phyloP scores from a whole-genome alignment of 139 green algal genomes.

The Picochlorum sp. region DNA sequence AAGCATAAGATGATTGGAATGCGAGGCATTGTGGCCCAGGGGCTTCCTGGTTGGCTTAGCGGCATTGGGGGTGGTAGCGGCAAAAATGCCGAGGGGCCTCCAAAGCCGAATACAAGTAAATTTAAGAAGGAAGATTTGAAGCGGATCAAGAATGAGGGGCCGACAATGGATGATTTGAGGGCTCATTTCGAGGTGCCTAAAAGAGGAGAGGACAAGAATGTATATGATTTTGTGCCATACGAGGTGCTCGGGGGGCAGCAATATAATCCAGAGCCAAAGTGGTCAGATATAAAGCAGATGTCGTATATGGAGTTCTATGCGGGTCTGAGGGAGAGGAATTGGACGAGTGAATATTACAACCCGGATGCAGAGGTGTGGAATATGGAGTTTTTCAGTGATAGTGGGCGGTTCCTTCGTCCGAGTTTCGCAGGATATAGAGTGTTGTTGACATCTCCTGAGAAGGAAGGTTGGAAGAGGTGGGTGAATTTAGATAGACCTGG shows the following conservation, averaged over 20 bases:
- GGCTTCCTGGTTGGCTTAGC: conserved; percentile 6
- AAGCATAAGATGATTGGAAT: too few species aligned
- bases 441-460: conserved; percentile 35
- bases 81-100: neutral
- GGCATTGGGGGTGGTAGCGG: neutral
- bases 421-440: conserved; percentile 52
- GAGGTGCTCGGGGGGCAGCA: conserved; percentile 24
- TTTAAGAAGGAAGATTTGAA: conserved; percentile 31
- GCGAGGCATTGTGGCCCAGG: neutral
- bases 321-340: conserved; percentile 69
- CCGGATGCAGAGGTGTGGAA: conserved; percentile 43
- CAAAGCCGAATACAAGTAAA: conserved; percentile 19
- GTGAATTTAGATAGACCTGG: conserved; percentile 30
- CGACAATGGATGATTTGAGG: conserved; percentile 31
- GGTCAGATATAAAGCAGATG: conserved; percentile 51
- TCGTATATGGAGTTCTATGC: conserved; percentile 46
- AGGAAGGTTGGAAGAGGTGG: conserved; percentile 26
- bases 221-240: conserved; percentile 26
- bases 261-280: conserved; percentile 49
- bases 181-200: conserved; percentile 21
- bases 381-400: conserved; percentile 56
- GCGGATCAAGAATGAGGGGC: conserved; percentile 44
- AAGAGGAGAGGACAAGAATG: neutral
- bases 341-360: conserved; percentile 49
- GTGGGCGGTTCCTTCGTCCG: conserved; percentile 32